These are phyloP conservation scores for Claviceps monticola DNA, from an alignment of 2,329 filamentous ascomycete genomes.

Conservation along the genomic window DNA sequence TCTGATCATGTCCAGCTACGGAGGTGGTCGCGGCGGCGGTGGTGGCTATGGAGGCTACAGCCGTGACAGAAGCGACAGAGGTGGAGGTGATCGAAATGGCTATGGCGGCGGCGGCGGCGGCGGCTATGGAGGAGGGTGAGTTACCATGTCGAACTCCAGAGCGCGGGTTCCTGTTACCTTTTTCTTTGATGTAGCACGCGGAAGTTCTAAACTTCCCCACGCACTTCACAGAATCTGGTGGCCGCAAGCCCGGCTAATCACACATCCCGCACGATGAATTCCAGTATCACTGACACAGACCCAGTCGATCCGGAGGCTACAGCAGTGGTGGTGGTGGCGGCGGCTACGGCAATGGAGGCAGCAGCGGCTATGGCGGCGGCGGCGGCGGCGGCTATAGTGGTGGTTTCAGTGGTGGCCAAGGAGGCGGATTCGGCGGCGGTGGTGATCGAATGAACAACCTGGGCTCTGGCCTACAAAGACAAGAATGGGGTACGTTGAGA, in stretches of 20 bases:
- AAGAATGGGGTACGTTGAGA: constrained; percentile 63
- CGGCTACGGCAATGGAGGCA: constrained; percentile 13
- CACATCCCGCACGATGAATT: not conserved
- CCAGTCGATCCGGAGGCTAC: constrained; percentile 28
- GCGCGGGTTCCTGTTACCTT: too few relatives aligned
- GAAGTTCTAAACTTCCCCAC: not conserved
- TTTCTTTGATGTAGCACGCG: not conserved
- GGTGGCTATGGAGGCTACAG: constrained; percentile 22
- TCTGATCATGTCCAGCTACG: constrained; percentile 32
- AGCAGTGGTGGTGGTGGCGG: constrained; percentile 15
- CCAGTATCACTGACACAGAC: constrained; percentile 20
- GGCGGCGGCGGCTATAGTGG: constrained; percentile 18
- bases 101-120: constrained; percentile 21
- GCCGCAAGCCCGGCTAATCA: not conserved
- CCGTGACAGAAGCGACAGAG: constrained; percentile 31
- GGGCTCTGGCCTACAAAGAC: constrained; percentile 73
- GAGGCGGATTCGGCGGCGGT: constrained; percentile 52
- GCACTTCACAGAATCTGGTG: not conserved
- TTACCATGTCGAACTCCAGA: constrained; percentile 4
- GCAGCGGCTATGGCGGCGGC: constrained; percentile 18
- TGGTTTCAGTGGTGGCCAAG: constrained; percentile 18
- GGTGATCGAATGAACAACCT: constrained; percentile 93
- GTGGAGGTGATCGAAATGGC: constrained; percentile 32
- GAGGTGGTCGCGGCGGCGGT: constrained; percentile 21
- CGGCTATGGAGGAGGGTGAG: constrained; percentile 25